These are phyloP conservation scores for Cenchrus americanus DNA, from an alignment of 176 grass and related monocot genomes.

Conservation along the genomic window DNA sequence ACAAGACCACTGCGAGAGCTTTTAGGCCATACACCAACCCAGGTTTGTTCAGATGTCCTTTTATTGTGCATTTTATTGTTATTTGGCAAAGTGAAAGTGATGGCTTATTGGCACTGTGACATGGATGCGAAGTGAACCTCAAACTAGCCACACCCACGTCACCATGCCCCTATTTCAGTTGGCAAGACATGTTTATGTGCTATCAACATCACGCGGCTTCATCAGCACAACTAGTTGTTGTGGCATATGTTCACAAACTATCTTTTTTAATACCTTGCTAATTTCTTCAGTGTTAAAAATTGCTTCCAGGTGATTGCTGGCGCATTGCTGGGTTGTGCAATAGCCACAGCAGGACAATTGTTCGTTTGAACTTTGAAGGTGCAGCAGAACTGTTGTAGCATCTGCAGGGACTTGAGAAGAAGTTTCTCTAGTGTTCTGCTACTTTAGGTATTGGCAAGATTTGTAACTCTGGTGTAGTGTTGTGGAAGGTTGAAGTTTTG, in stretches of 20 bases:
- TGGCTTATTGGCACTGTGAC: background rate
- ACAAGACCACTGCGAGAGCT: slow-evolving; percentile 89
- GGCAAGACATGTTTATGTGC: slow-evolving; percentile 24
- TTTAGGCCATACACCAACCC: slow-evolving; percentile 91
- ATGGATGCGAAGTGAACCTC: slow-evolving; percentile 33
- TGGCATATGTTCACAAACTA: slow-evolving; percentile 11
- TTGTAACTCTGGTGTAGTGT: slow-evolving; percentile 39
- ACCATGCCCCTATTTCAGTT: slow-evolving; percentile 1
- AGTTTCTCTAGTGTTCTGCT: slow-evolving; percentile 55
- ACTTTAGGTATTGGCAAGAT: slow-evolving; percentile 45
- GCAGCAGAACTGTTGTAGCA: slow-evolving; percentile 45
- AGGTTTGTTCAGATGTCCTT: slow-evolving; percentile 64
- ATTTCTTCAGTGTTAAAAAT: slow-evolving; percentile 35
- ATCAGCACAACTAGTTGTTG: slow-evolving; percentile 8
- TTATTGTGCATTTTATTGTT: slow-evolving; percentile 5
- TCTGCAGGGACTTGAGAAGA: slow-evolving; percentile 40
- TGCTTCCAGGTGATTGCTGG: slow-evolving; percentile 68
- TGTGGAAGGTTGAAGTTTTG: slow-evolving; percentile 44
- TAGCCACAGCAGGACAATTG: slow-evolving; percentile 61
- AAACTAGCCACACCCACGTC: background rate
- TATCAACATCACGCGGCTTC: slow-evolving; percentile 34
- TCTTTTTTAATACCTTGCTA: slow-evolving; percentile 11
- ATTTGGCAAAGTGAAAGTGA: slow-evolving; percentile 36
- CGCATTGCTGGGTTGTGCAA: slow-evolving; percentile 59
- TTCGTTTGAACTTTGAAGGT: slow-evolving; percentile 44